Evolutionary conservation across 768 basidiomycete species (phyloP).

Genomic region (Holtermanniella nyarrowii): DNA sequence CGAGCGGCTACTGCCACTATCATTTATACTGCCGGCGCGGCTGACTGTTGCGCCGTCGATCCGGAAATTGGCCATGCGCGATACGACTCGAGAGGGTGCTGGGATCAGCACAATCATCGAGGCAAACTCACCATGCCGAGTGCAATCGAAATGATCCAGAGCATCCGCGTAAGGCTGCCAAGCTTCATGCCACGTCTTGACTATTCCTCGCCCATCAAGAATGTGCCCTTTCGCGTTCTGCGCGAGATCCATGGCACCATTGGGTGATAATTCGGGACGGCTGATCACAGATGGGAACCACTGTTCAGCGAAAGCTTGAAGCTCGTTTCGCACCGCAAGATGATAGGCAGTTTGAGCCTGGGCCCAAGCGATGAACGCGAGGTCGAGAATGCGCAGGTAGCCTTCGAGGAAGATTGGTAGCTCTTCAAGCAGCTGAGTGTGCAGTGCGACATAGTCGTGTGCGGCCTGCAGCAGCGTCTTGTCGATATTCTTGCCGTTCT

Average conservation of each 20-base stretch:
- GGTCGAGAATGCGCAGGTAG: conserved; percentile 31
- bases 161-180: conserved; percentile 31
- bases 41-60: no score
- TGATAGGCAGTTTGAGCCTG: conserved; percentile 30
- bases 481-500: conserved; percentile 21
- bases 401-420: conserved; percentile 38
- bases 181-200: conserved; percentile 22
- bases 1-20: conserved; percentile 1
- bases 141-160: conserved; percentile 27
- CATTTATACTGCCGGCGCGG: conserved; percentile 9
- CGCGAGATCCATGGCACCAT: background rate
- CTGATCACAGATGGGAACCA: conserved; percentile 13
- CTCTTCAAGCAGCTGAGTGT: conserved; percentile 40
- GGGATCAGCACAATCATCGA: background rate
- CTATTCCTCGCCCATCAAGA: conserved; percentile 12
- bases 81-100: background rate
- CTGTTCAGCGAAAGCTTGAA: conserved; percentile 14
- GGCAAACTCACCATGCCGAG: conserved; percentile 16
- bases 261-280: background rate
- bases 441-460: conserved; percentile 36
- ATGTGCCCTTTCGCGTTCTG: no score
- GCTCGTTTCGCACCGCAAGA: conserved; percentile 7
- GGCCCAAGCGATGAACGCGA: conserved; percentile 25
- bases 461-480: conserved; percentile 26
- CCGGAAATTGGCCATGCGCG: conserved; percentile 18